Base-by-base conservation (phyloP, 768 basidiomycete species). In the Podaxis sp. region DNA sequence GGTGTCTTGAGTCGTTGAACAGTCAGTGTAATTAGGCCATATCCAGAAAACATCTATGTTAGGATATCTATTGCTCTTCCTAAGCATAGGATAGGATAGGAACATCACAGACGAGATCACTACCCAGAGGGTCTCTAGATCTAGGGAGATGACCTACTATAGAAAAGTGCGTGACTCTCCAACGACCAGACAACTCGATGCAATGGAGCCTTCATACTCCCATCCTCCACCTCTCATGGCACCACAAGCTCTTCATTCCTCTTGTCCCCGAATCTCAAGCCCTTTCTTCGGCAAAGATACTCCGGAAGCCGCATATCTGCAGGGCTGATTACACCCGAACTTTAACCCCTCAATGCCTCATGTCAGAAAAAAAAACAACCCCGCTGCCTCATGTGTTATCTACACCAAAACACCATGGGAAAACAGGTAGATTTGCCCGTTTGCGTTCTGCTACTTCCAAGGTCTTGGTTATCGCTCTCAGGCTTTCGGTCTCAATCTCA, bases 321-420 rank as follows among this genome's bases (percentile, higher is more conserved):
- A 48, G 47, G 56, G 56, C 35, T 37, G 46, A 16, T 10, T 16
- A 54, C 18, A 57, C 23, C 9, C 56, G 35, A 50, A 23, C 2
- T 57, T 48, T 38, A 54, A 47, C 25, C 32, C 50, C 42, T 57
- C 55, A 23, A 23, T 18, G 44, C 55, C 55, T 48, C 55, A 21
- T 57, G 55, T 57, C 25, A 44, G 27, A 55, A 16, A 32, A 57
- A 16, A 32, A 57, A 57, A 35, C 23, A 57, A 35, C 55, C 25
- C 55, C 44, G 55, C 37, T 57, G 55, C 55, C 55, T 57, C 55
- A 32, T 57, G 55, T 57, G 9, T 48, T 46, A 55, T 46, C 18
- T 48, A 40, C 50, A 36, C 25, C 56, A 50, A 50, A 37, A 25
- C n/a, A 9, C 44, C 55, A 25, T 55, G 54, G 27, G 54, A 55